Base-by-base conservation (phyloP, 2,329 filamentous ascomycete species). In the Venturiaceae sp. region DNA sequence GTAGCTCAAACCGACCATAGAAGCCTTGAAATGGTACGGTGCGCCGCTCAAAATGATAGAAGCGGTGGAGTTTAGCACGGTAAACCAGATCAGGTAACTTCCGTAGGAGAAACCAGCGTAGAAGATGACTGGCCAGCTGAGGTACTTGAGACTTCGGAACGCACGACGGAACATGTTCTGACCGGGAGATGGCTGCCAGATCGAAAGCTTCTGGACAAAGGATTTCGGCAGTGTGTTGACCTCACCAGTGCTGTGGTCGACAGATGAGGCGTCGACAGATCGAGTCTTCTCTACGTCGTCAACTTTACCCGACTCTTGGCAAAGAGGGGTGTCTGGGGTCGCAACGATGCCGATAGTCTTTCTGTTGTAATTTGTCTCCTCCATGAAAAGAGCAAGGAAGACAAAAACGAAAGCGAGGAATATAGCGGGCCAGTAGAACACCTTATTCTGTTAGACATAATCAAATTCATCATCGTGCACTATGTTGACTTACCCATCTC, bases 401-500 rank as follows among this genome's bases (percentile, higher is more conserved):
- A 83, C 63, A 37, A 80, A 77, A 11, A 69, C 73, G 1, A 77
- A 67, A 0, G 69, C 79, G 3, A 70, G 66, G 62, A 84, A 75
- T 30, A 85, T 83, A 4, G 81, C 78, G 36, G 76, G 77, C 72
- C 79, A 82, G 63, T 78, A 76, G 37, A 36, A 65, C 2, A 71
- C 68, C 69, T 82, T 83, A 66, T 84, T 82, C 66, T 77, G 66
- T 79, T 77, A 63, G 84, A 79, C 69, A 82, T 83, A 1, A 80
- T 68, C 62, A 82, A 74, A 19, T 9, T 69, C 72, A 1, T 77
- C 67, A 0, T 69, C 79, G 3, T 71, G 67, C 62, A 84, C 75
- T 30, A 85, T 83, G 4, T 81, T 78, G 34, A 76, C 77, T 72
- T 79, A 82, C 63, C 79, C 21, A 41, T 65, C 2, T 59, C 69